Conservation (phyloP, 306 rosid genomes). For the Vigna angularis region DNA sequence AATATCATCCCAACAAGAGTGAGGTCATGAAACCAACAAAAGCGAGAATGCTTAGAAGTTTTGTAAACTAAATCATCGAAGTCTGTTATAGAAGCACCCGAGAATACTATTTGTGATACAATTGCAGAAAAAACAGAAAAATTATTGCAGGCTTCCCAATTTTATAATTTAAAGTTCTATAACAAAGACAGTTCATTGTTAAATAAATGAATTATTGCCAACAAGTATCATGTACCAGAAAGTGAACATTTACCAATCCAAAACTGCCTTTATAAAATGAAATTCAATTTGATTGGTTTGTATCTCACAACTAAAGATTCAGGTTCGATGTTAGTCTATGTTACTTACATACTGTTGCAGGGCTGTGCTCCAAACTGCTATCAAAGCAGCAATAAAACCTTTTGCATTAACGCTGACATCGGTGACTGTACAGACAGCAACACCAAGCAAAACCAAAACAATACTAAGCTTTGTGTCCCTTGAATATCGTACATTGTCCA, state of each 20-base stretch:
- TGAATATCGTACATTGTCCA: slow-evolving; percentile 79
- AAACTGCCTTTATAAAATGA: slow-evolving; percentile 29
- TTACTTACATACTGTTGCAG: slow-evolving; percentile 85
- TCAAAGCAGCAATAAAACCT: slow-evolving; percentile 78
- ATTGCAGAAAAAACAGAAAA: slow-evolving; percentile 30
- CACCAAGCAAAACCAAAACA: slow-evolving; percentile 74
- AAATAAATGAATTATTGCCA: slow-evolving; percentile 20
- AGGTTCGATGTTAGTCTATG: slow-evolving; percentile 16
- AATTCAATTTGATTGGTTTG: slow-evolving; percentile 38
- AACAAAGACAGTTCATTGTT: slow-evolving; percentile 27
- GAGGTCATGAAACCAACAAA: slow-evolving; percentile 26
- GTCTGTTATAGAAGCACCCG: slow-evolving; percentile 4
- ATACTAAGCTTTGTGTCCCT: slow-evolving; percentile 88
- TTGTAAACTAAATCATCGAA: slow-evolving; percentile 10
- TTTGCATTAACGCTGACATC: slow-evolving; percentile 85
- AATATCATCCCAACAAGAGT: slow-evolving; percentile 39
- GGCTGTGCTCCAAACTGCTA: slow-evolving; percentile 86
- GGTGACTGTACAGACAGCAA: slow-evolving; percentile 88
- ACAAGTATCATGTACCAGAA: slow-evolving; percentile 37
- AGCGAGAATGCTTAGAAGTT: slow-evolving; percentile 1
- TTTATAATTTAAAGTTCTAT: slow-evolving; percentile 22
- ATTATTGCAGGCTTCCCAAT: slow-evolving; percentile 25
- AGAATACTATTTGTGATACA: not conserved
- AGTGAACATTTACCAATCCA: slow-evolving; percentile 36
- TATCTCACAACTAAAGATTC: slow-evolving; percentile 40